Conservation (phyloP, 805 yeast species). For the Priceomyces medius region DNA sequence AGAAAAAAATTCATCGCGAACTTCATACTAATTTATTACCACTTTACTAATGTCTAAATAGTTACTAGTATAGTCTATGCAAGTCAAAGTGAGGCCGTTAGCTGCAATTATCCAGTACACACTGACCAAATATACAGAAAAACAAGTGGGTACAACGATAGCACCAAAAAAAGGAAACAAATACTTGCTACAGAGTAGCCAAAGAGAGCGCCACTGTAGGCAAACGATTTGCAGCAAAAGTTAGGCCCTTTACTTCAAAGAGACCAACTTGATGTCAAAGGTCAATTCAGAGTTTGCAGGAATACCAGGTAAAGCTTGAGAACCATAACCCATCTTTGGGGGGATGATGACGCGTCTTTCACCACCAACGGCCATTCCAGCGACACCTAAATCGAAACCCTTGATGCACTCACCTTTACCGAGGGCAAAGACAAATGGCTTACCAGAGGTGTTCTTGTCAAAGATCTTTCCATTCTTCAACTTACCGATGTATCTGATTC, state of each 20-base stretch:
- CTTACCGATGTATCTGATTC: conserved; percentile 97
- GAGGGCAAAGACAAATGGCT: conserved; percentile 86
- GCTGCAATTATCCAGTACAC: background rate
- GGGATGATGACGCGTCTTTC: conserved; percentile 98
- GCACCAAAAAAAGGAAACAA: background rate
- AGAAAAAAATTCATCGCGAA: conserved; percentile 1
- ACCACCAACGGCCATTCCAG: conserved; percentile 98
- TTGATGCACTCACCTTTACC: conserved; percentile 98
- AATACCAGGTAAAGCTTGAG: conserved; percentile 90
- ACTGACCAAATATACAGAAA: background rate
- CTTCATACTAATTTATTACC: conserved; percentile 1
- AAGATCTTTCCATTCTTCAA: conserved; percentile 94
- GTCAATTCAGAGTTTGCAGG: conserved; percentile 97
- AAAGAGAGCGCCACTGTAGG: too few species aligned
- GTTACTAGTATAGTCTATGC: conserved; percentile 1
- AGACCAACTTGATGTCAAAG: conserved; percentile 91
- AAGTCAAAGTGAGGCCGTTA: background rate
- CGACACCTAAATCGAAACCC: conserved; percentile 98
- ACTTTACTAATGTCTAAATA: background rate
- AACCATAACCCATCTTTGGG: conserved; percentile 95
- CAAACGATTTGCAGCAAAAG: background rate
- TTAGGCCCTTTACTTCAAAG: conserved; percentile 68
- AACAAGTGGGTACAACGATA: background rate
- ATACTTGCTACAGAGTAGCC: too few species aligned
- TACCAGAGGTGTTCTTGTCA: conserved; percentile 96